Evolutionary conservation across 495 filamentous ascomycete species (phyloP).

Genomic region (Talaromyces proteolyticus): DNA sequence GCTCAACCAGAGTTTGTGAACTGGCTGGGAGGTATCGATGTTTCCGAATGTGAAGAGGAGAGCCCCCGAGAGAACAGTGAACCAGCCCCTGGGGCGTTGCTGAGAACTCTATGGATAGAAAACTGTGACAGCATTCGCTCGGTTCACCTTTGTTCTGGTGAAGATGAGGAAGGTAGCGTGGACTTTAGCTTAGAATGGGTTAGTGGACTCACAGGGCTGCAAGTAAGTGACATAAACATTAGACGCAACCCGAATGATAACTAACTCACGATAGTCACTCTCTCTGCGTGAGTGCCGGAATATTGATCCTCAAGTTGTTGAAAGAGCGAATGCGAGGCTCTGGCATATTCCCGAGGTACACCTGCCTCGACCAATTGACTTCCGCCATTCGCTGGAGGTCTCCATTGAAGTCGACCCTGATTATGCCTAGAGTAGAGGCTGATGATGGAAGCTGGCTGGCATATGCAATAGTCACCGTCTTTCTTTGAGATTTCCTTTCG

Average conservation of each 20-base stretch:
- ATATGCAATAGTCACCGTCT: too few relatives aligned
- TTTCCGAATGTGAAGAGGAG: constrained; percentile 10
- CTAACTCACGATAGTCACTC: constrained; percentile 25
- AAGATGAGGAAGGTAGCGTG: constrained; percentile 6
- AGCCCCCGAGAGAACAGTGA: constrained; percentile 1
- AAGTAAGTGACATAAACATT: too few relatives aligned
- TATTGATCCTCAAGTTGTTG: constrained; percentile 17
- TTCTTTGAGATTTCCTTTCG: too few relatives aligned
- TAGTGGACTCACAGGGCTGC: constrained; percentile 13
- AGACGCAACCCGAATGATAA: too few relatives aligned
- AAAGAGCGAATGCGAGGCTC: constrained; percentile 18
- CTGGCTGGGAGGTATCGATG: constrained; percentile 21
- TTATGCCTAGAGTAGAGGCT: too few relatives aligned
- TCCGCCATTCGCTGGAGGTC: background rate
- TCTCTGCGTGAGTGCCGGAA: constrained; percentile 26
- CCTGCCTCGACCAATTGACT: constrained; percentile 14
- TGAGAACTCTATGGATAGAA: constrained; percentile 23
- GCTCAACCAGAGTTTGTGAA: constrained; percentile 25
- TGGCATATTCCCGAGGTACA: constrained; percentile 27
- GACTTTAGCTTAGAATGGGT: constrained; percentile 24
- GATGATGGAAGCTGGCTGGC: too few relatives aligned
- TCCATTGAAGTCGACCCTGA: constrained; percentile 25
- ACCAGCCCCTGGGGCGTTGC: constrained; percentile 14
- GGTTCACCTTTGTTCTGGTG: constrained; percentile 8
- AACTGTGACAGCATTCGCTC: constrained; percentile 13